Evolutionary conservation across 148 eudicot genomes (phyloP).

Genomic region (Oxyria digyna): DNA sequence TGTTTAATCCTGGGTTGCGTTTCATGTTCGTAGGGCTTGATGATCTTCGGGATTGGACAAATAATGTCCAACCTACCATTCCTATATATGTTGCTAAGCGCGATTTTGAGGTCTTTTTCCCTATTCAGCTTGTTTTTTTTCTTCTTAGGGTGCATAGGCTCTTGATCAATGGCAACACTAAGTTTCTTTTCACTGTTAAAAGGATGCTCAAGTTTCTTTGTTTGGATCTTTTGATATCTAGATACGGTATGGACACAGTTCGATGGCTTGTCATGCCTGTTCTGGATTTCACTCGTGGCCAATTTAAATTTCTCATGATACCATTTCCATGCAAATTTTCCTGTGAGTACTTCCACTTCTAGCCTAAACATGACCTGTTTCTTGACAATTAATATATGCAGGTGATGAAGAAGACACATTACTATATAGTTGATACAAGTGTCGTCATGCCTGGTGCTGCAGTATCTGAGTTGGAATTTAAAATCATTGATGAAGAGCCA

Average conservation of each 20-base stretch:
- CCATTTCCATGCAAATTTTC: background rate
- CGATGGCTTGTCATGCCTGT: background rate
- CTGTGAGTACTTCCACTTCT: background rate
- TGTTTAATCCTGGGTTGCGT: conserved; percentile 1
- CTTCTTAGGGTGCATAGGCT: background rate
- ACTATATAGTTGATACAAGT: conserved; percentile 86
- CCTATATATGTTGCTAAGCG: conserved; percentile 83
- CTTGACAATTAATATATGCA: conserved; percentile 17
- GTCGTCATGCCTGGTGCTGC: conserved; percentile 82
- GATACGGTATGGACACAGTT: background rate
- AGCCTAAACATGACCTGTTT: background rate
- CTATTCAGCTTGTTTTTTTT: background rate
- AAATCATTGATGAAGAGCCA: conserved; percentile 72
- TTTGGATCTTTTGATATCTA: background rate
- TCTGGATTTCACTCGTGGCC: background rate
- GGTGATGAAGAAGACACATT: conserved; percentile 99
- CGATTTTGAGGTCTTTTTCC: conserved; percentile 74
- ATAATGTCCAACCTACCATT: conserved; percentile 77
- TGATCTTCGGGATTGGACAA: conserved; percentile 99
- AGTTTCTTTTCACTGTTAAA: background rate
- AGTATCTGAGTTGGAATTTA: conserved; percentile 83
- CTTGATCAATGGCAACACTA: background rate
- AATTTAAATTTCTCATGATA: background rate
- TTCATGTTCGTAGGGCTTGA: conserved; percentile 56
- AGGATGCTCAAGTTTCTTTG: background rate